Evolutionary conservation across 129 eudicot species (phyloP).

Genomic region (Cynara cardunculus): DNA sequence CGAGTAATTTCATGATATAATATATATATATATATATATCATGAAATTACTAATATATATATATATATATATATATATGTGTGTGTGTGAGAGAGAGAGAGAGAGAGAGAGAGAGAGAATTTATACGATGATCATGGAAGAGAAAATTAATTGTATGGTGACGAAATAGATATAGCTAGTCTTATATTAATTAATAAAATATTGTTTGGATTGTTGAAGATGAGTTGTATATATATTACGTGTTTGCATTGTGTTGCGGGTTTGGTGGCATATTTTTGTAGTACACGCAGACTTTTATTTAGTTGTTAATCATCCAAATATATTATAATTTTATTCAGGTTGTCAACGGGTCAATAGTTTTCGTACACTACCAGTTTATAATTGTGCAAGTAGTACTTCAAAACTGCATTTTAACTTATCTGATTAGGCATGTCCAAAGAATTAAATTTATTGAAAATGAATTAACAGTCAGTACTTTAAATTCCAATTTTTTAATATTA

Average conservation of each 20-base stretch:
- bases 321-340: neutral
- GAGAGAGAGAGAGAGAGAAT: too few relatives aligned
- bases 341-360: neutral
- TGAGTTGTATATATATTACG: neutral
- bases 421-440: neutral
- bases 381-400: neutral
- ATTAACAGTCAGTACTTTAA: neutral
- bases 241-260: slow-evolving; percentile 9
- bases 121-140: neutral
- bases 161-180: neutral
- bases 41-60: too few relatives aligned
- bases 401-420: neutral
- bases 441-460: neutral
- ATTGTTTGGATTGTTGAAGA: neutral
- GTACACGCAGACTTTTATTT: slow-evolving; percentile 17
- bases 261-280: slow-evolving; percentile 9
- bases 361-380: neutral
- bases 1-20: neutral
- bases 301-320: neutral
- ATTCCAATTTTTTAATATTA: neutral
- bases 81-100: too few relatives aligned
- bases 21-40: too few relatives aligned
- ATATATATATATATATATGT: too few relatives aligned
- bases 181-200: neutral
- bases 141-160: neutral